Conservation (phyloP, 805 yeast genomes). For the Debaryomyces hansenii region DNA sequence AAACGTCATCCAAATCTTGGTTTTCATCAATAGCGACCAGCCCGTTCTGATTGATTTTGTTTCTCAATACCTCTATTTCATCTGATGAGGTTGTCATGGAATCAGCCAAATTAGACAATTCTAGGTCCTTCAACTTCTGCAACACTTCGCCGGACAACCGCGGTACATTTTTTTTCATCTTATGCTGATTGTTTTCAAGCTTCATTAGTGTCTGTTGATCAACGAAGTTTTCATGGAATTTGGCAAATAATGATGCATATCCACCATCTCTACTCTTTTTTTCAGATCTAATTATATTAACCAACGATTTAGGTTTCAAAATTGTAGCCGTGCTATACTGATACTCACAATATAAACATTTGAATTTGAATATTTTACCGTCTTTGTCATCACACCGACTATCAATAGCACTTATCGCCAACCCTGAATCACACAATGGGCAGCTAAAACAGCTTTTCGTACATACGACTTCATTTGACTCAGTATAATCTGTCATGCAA, state of each 20-base stretch:
- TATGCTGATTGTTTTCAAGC: neutral
- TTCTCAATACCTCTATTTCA: neutral
- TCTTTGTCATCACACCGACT: slow-evolving; percentile 9
- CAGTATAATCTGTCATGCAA: slow-evolving; percentile 36
- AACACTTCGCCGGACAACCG: slow-evolving; percentile 4
- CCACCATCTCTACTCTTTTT: neutral
- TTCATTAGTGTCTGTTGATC: neutral
- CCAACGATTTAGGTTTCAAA: slow-evolving; percentile 41
- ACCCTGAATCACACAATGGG: slow-evolving; percentile 31
- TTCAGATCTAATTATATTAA: slow-evolving; percentile 16
- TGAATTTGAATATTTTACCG: slow-evolving; percentile 39
- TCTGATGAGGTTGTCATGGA: neutral
- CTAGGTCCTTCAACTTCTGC: slow-evolving; percentile 5
- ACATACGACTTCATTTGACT: slow-evolving; percentile 23
- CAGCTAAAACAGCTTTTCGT: slow-evolving; percentile 41
- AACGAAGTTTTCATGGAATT: neutral
- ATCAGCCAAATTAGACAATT: slow-evolving; percentile 2
- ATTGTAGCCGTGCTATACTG: slow-evolving; percentile 34
- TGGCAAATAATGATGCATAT: neutral
- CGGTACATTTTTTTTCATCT: neutral
- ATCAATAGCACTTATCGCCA: slow-evolving; percentile 20
- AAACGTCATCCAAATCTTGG: slow-evolving; percentile 8
- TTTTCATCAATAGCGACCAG: slow-evolving; percentile 1
- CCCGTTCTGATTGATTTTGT: neutral
- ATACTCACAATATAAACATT: slow-evolving; percentile 38